Evolutionary conservation across 176 grass and related monocot species (phyloP).

Genomic region (Oryza glaberrima): DNA sequence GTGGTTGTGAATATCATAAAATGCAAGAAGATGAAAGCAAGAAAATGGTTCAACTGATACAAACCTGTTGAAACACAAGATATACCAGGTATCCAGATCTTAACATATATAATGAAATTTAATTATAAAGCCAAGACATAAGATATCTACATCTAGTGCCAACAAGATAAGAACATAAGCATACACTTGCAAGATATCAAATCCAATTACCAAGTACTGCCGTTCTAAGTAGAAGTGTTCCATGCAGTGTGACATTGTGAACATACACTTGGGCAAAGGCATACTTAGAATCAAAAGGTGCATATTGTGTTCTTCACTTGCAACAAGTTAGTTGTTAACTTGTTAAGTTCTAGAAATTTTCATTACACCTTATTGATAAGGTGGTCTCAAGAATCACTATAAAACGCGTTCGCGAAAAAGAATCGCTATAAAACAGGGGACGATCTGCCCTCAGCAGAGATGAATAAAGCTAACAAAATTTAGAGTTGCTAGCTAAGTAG

Average conservation of each 20-base stretch:
- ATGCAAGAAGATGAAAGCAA: slow-evolving; percentile 11
- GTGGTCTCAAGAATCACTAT: not conserved
- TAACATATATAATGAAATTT: not conserved
- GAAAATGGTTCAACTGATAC: slow-evolving; percentile 6
- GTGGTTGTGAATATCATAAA: not conserved
- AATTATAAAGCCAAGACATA: not conserved
- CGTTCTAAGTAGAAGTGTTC: not conserved
- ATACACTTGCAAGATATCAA: not conserved
- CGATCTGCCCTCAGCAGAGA: not conserved
- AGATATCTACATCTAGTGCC: not conserved
- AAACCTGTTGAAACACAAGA: slow-evolving; percentile 6
- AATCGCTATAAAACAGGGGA: not conserved
- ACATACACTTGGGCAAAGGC: slow-evolving; percentile 1
- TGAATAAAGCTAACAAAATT: not conserved
- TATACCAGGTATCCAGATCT: not conserved
- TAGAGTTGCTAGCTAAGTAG: not conserved
- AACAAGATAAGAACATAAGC: not conserved
- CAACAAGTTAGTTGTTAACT: not conserved
- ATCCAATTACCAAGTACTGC: not conserved
- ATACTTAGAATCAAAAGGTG: not conserved
- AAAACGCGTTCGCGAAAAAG: no score
- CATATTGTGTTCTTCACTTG: not conserved
- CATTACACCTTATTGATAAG: not conserved
- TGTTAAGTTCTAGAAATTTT: not conserved
- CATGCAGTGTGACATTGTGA: not conserved